These are phyloP conservation scores for Hypoxylon rickii DNA, from an alignment of 495 filamentous ascomycete genomes.

Conservation along the genomic window DNA sequence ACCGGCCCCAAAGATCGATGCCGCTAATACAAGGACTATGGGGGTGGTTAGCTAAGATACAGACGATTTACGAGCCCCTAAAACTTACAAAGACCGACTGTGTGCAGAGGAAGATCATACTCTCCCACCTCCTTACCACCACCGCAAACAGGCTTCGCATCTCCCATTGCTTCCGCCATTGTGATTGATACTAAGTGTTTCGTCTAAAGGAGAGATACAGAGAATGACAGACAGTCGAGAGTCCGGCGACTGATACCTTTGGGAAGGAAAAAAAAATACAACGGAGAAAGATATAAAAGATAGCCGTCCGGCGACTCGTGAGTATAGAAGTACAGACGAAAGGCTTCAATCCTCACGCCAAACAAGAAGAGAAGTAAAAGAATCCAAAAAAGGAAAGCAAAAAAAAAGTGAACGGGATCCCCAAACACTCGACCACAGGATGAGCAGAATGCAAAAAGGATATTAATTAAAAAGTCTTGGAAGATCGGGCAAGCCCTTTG, in stretches of 20 bases:
- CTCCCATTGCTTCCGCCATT: constrained; percentile 27
- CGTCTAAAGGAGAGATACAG: constrained; percentile 12
- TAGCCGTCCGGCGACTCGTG: constrained; percentile 40
- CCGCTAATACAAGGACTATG: constrained; percentile 45
- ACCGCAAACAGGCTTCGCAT: constrained; percentile 52
- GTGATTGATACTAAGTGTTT: background rate
- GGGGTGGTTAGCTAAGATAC: constrained; percentile 21
- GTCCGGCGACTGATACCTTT: constrained; percentile 20
- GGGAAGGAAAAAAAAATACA: constrained; percentile 9
- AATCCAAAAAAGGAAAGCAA: constrained; percentile 21
- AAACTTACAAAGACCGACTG: constrained; percentile 54
- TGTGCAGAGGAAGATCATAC: constrained; percentile 56
- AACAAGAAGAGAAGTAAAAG: constrained; percentile 30
- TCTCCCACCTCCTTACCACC: constrained; percentile 46
- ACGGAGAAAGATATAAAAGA: constrained; percentile 22
- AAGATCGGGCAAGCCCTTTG: constrained; percentile 20
- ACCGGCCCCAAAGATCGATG: constrained; percentile 52
- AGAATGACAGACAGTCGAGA: constrained; percentile 12
- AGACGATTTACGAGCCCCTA: too few relatives aligned
- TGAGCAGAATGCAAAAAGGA: constrained; percentile 19
- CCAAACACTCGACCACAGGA: constrained; percentile 25
- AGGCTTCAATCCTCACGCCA: constrained; percentile 37
- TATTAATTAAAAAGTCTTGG: constrained; percentile 40
- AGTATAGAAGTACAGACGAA: constrained; percentile 34
- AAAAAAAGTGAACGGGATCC: constrained; percentile 18